Evolutionary conservation across 768 basidiomycete genomes (phyloP).

Genomic region (Mycena chlorophos): DNA sequence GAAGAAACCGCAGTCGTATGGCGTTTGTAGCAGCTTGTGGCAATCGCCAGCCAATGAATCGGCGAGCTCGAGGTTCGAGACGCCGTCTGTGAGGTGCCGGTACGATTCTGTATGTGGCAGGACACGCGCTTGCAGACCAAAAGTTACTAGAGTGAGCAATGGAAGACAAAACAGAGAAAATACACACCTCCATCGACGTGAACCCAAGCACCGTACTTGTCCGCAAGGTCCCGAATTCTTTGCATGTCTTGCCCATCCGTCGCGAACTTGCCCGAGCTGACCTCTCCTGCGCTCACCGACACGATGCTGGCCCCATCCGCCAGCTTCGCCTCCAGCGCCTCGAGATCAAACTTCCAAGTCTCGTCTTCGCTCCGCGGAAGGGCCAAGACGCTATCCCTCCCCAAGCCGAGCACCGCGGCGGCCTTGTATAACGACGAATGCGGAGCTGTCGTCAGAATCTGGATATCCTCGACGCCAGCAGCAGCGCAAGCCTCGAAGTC

Average conservation of each 20-base stretch:
- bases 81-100: constrained; percentile 1
- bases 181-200: constrained; percentile 17
- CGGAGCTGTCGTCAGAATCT: constrained; percentile 14
- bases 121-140: constrained; percentile 17
- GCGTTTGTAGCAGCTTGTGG: constrained; percentile 18
- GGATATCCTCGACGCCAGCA: constrained; percentile 11
- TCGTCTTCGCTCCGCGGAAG: constrained; percentile 13
- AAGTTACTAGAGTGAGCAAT: neutral
- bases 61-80: constrained; percentile 8
- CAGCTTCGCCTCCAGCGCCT: constrained; percentile 6
- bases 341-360: constrained; percentile 19
- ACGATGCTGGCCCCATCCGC: constrained; percentile 9
- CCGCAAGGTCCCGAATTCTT: constrained; percentile 16
- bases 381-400: constrained; percentile 5
- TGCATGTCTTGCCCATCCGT: constrained; percentile 13
- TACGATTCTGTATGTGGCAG: constrained; percentile 9
- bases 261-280: constrained; percentile 17
- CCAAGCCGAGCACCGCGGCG: constrained; percentile 14
- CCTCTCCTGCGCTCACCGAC: constrained; percentile 18
- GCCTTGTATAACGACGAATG: constrained; percentile 23
- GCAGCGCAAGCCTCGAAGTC: constrained; percentile 13
- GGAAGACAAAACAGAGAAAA: neutral
- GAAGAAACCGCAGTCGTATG: constrained; percentile 21
- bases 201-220: constrained; percentile 19
- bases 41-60: constrained; percentile 20